These are phyloP conservation scores for Solanum ossicruentum DNA, from an alignment of 257 asterid species.

Conservation along the genomic window DNA sequence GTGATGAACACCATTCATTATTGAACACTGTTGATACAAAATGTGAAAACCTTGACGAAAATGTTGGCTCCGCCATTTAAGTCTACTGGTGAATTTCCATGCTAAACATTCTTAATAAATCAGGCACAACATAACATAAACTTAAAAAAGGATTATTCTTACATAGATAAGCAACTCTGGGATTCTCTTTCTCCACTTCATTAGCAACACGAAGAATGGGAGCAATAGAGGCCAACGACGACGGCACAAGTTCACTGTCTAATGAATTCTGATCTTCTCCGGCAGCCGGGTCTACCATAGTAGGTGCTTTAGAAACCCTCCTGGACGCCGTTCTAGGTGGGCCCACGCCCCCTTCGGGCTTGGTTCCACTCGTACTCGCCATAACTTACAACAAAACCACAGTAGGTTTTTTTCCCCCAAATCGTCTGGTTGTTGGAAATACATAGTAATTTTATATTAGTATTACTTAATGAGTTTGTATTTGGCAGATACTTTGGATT, in stretches of 20 bases:
- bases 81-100: not conserved
- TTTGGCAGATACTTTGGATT: conserved; percentile 46
- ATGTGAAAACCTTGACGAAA: too few species aligned
- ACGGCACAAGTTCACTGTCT: conserved; percentile 92
- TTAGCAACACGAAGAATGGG: conserved; percentile 95
- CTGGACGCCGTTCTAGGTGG: conserved; percentile 48
- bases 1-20: too few species aligned
- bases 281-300: conserved; percentile 55
- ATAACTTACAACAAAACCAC: conserved; percentile 9
- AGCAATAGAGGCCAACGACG: conserved; percentile 67
- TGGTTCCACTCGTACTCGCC: conserved; percentile 95
- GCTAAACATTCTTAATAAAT: not conserved
- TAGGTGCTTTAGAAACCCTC: conserved; percentile 44
- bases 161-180: conserved; percentile 77
- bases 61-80: too few species aligned
- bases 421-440: not conserved
- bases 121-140: not conserved
- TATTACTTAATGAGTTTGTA: not conserved
- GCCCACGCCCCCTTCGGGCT: conserved; percentile 42
- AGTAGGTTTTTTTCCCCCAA: not conserved
- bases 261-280: conserved; percentile 37
- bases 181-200: conserved; percentile 56
- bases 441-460: conserved; percentile 1
- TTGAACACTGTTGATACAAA: too few species aligned
- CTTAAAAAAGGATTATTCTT: conserved; percentile 6